Conservation (phyloP, 768 basidiomycete species). For the Pleurotus eryngii region DNA sequence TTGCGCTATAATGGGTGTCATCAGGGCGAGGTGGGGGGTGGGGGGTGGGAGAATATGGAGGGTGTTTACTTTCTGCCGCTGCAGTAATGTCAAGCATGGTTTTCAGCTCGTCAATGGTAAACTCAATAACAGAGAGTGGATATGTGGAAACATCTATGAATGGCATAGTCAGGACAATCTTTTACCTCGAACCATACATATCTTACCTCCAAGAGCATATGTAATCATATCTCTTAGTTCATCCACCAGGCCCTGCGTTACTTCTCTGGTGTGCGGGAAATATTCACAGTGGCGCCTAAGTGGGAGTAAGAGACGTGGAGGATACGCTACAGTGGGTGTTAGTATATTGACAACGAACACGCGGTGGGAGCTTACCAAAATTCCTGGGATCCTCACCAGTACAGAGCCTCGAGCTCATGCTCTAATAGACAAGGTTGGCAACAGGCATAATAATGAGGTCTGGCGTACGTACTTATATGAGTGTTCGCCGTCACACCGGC, state of each 20-base stretch:
- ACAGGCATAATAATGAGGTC: background rate
- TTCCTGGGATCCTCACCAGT: constrained; percentile 24
- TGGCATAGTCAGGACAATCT: background rate
- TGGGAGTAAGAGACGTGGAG: background rate
- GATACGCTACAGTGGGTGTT: background rate
- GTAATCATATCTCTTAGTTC: constrained; percentile 21
- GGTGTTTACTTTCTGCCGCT: too few relatives aligned
- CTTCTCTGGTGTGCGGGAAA: constrained; percentile 23
- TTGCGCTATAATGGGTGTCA: too few relatives aligned
- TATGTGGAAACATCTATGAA: background rate
- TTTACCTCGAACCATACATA: background rate
- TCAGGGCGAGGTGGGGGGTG: too few relatives aligned
- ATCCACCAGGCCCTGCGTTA: constrained; percentile 17
- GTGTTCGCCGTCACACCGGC: constrained; percentile 21
- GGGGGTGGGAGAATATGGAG: too few relatives aligned
- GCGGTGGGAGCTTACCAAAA: background rate
- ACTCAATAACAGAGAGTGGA: too few relatives aligned
- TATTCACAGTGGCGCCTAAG: constrained; percentile 33
- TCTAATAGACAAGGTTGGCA: constrained; percentile 16
- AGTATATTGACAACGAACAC: background rate
- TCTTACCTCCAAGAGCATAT: constrained; percentile 10
- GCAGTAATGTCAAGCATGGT: too few relatives aligned
- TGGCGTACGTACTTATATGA: constrained; percentile 24
- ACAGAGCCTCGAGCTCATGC: constrained; percentile 32
- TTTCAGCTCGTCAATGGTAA: too few relatives aligned